Conservation (phyloP, 2,329 filamentous ascomycete species). For the Aspergillus neotritici region DNA sequence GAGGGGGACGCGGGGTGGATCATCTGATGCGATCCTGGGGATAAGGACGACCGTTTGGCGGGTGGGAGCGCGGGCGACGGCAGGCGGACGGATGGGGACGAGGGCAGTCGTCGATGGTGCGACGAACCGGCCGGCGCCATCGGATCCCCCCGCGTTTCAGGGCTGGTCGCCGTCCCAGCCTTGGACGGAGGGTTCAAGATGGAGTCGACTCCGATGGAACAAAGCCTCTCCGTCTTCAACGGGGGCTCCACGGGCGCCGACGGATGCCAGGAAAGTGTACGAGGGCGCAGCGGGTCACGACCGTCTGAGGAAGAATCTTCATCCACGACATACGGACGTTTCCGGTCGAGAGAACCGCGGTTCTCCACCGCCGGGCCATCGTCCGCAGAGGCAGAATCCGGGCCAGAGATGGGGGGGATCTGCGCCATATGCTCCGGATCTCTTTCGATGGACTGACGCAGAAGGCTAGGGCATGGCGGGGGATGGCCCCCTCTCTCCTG, state of each 20-base stretch:
- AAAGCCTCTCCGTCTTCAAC: constrained; percentile 25
- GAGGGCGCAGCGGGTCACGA: constrained; percentile 24
- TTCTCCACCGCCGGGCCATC: constrained; percentile 20
- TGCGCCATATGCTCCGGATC: constrained; percentile 38
- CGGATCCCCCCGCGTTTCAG: constrained; percentile 19
- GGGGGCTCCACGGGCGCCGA: constrained; percentile 33
- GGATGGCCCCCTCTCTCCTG: constrained; percentile 34
- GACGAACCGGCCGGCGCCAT: constrained; percentile 12
- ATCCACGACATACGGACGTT: constrained; percentile 16
- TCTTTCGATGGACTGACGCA: constrained; percentile 23
- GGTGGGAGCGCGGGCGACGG: constrained; percentile 19
- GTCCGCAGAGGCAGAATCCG: constrained; percentile 18
- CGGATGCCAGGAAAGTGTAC: constrained; percentile 33
- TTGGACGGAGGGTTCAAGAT: constrained; percentile 37
- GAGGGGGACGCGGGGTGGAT: constrained; percentile 36
- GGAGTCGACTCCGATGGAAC: constrained; percentile 37
- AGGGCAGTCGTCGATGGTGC: constrained; percentile 24
- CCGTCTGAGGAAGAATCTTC: constrained; percentile 15
- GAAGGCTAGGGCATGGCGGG: constrained; percentile 34
- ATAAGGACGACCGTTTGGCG: constrained; percentile 26
- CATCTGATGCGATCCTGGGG: constrained; percentile 28
- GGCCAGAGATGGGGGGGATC: constrained; percentile 25
- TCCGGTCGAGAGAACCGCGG: constrained; percentile 19
- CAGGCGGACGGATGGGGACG: constrained; percentile 24
- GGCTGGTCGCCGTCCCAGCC: constrained; percentile 11